Conservation (phyloP, 164 flowering plant species). For the Pachysandra terminalis region DNA sequence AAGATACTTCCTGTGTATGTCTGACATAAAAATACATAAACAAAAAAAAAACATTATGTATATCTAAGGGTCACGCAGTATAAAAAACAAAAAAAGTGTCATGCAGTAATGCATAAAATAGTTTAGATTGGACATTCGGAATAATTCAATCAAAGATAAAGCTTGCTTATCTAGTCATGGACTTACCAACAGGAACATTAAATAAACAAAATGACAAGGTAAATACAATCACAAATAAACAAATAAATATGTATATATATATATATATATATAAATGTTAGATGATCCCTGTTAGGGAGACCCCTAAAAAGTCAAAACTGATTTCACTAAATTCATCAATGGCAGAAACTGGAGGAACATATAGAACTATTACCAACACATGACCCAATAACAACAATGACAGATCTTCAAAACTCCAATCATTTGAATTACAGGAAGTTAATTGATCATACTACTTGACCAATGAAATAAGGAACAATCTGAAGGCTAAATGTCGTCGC, state of each 20-base stretch:
- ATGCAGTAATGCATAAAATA: no score
- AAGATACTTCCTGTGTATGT: conserved; percentile 98
- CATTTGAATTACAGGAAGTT: not conserved
- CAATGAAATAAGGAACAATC: not conserved
- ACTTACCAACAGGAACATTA: no score
- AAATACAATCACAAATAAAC: no score
- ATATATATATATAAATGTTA: no score
- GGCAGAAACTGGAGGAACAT: not conserved
- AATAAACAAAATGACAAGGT: no score
- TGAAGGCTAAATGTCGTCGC: not conserved
- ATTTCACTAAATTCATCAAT: not conserved
- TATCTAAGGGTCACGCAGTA: not conserved
- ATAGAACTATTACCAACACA: not conserved
- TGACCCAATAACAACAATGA: not conserved
- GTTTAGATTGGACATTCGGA: no score
- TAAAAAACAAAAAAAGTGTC: no score
- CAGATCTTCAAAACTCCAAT: not conserved
- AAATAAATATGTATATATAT: no score
- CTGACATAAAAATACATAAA: conserved; percentile 46
- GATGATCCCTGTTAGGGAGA: not conserved
- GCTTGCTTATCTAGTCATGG: no score
- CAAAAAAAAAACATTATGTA: not conserved
- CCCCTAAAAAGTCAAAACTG: not conserved
- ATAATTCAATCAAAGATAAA: no score
- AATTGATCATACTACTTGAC: not conserved